A percentile compares a stretch with the other conserved stretches of the same genome.
Evolutionary conservation across 345 rosid genomes (phyloP).

Genomic region (Pistacia integerrima): DNA sequence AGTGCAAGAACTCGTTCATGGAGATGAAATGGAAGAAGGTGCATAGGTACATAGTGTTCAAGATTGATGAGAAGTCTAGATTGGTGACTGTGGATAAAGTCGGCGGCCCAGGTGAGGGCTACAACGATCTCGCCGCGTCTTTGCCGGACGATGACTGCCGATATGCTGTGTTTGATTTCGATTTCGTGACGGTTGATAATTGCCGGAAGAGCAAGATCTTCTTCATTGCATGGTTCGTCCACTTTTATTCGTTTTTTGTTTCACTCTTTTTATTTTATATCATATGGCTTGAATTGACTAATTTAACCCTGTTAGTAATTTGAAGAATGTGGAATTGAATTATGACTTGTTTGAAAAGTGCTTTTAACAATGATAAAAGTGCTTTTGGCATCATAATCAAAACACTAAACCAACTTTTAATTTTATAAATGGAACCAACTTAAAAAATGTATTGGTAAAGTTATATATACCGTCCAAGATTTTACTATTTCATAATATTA

Average conservation of each 20-base stretch:
- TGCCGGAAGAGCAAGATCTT: slow-evolving; percentile 99
- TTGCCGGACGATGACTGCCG: slow-evolving; percentile 88
- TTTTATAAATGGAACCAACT: too few species aligned
- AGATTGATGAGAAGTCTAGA: slow-evolving; percentile 90
- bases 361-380: too few species aligned
- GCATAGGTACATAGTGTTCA: slow-evolving; percentile 80
- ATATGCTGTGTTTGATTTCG: slow-evolving; percentile 91
- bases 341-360: too few species aligned
- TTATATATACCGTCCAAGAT: too few species aligned
- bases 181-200: slow-evolving; percentile 88
- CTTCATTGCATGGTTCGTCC: slow-evolving; percentile 89
- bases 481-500: too few species aligned
- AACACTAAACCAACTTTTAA: too few species aligned
- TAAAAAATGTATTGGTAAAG: too few species aligned
- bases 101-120: slow-evolving; percentile 83
- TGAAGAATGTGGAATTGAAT: too few species aligned
- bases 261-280: not conserved
- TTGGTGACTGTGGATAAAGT: slow-evolving; percentile 87
- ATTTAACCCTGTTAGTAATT: not conserved
- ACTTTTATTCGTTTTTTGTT: not conserved
- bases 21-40: slow-evolving; percentile 97
- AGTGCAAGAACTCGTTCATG: slow-evolving; percentile 87
- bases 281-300: not conserved
- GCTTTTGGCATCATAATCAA: too few species aligned
- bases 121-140: slow-evolving; percentile 71